Conservation (phyloP, 768 basidiomycete genomes). For the Sutorius australiensis region DNA sequence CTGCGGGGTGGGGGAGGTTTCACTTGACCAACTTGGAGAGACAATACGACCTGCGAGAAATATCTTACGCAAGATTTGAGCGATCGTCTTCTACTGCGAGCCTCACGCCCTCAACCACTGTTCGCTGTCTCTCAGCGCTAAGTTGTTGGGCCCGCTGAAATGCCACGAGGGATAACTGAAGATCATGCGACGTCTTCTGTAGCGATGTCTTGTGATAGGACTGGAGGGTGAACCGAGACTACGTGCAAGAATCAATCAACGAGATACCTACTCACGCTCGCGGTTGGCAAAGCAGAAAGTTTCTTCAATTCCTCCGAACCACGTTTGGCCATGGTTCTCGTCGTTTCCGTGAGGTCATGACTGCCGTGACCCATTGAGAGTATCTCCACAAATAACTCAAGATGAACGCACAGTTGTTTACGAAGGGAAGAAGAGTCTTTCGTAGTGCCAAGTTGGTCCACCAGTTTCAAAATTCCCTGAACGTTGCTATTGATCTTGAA, state of each 20-base stretch:
- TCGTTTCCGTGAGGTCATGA: conserved; percentile 91
- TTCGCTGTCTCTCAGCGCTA: conserved; percentile 86
- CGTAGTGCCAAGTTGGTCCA: conserved; percentile 89
- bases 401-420: conserved; percentile 70
- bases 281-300: conserved; percentile 62
- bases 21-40: conserved; percentile 21
- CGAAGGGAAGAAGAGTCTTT: conserved; percentile 77
- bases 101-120: conserved; percentile 84
- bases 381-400: background rate
- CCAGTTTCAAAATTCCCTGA: conserved; percentile 90
- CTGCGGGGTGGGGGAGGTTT: conserved; percentile 44
- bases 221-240: conserved; percentile 35
- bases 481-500: conserved; percentile 99
- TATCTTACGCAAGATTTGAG: conserved; percentile 28
- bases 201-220: conserved; percentile 78
- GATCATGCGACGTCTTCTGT: conserved; percentile 91
- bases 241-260: background rate
- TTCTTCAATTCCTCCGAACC: conserved; percentile 92
- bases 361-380: conserved; percentile 38
- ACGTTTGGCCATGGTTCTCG: conserved; percentile 91
- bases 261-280: conserved; percentile 44
- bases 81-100: conserved; percentile 76
- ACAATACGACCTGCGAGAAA: background rate
- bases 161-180: conserved; percentile 82
- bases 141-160: conserved; percentile 91